Percentiles rank a stretch among this genome's conserved stretches.
Evolutionary conservation across 2,329 filamentous ascomycete genomes (phyloP).

Genomic region (Microdochium bolleyi): DNA sequence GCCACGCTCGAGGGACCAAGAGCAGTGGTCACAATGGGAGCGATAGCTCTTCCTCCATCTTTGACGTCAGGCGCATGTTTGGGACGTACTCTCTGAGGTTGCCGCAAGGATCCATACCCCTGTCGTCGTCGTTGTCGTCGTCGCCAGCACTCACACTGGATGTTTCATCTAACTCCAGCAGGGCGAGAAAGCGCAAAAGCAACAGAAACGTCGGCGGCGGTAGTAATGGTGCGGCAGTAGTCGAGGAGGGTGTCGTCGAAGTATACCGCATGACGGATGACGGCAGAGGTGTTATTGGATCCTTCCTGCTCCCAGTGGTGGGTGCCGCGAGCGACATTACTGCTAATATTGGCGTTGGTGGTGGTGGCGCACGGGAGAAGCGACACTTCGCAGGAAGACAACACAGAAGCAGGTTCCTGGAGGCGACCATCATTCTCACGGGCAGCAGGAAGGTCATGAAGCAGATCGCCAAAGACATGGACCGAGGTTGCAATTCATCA

Average conservation of each 20-base stretch:
- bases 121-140: not conserved
- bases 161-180: no score
- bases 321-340: not conserved
- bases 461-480: slow-evolving; percentile 5
- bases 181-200: no score
- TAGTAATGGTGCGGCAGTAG: not conserved
- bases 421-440: slow-evolving; percentile 9
- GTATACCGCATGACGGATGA: slow-evolving; percentile 11
- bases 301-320: slow-evolving; percentile 1
- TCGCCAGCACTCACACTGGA: no score
- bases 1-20: slow-evolving; percentile 3
- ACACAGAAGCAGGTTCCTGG: not conserved
- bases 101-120: not conserved
- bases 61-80: not conserved
- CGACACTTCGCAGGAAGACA: not conserved
- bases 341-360: no score
- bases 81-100: not conserved
- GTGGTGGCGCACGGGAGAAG: not conserved
- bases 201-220: slow-evolving; percentile 1
- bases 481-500: not conserved
- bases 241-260: slow-evolving; percentile 6
- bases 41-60: not conserved
- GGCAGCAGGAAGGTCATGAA: slow-evolving; percentile 10
- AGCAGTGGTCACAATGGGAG: slow-evolving; percentile 2
- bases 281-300: slow-evolving; percentile 11